Conservation (phyloP, 352 stramenopile species). For the Phytophthora idaei region DNA sequence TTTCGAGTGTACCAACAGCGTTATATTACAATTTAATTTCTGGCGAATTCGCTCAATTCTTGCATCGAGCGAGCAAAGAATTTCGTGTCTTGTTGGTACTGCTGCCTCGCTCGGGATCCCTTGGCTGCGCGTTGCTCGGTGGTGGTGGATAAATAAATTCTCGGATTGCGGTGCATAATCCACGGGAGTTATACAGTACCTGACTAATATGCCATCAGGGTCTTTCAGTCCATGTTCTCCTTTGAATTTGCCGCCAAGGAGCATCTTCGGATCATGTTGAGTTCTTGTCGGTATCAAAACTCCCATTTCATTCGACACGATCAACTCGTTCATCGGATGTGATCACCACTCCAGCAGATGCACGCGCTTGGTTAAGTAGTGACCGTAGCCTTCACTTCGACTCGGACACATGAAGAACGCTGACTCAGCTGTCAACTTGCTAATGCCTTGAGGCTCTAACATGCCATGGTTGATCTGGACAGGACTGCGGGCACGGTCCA, state of each 20-base stretch:
- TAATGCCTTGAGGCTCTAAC: conserved; percentile 36
- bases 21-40: conserved; percentile 7
- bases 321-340: conserved; percentile 61
- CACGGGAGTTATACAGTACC: conserved; percentile 3
- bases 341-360: conserved; percentile 43
- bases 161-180: conserved; percentile 33
- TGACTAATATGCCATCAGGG: conserved; percentile 7
- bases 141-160: conserved; percentile 32
- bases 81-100: conserved; percentile 48
- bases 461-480: conserved; percentile 35
- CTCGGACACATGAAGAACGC: conserved; percentile 58
- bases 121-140: conserved; percentile 25
- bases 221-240: conserved; percentile 28
- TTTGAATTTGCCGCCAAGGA: conserved; percentile 25
- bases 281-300: conserved; percentile 26
- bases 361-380: conserved; percentile 63
- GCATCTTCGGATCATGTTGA: conserved; percentile 12
- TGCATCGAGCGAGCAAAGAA: conserved; percentile 45
- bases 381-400: conserved; percentile 54
- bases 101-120: conserved; percentile 27
- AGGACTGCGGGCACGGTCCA: conserved; percentile 19
- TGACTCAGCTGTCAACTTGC: conserved; percentile 44
- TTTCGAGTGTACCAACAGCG: no score
- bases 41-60: conserved; percentile 27
- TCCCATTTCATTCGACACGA: conserved; percentile 43